Conservation (phyloP, 2,329 filamentous ascomycete species). For the Phialophora verrucosa region DNA sequence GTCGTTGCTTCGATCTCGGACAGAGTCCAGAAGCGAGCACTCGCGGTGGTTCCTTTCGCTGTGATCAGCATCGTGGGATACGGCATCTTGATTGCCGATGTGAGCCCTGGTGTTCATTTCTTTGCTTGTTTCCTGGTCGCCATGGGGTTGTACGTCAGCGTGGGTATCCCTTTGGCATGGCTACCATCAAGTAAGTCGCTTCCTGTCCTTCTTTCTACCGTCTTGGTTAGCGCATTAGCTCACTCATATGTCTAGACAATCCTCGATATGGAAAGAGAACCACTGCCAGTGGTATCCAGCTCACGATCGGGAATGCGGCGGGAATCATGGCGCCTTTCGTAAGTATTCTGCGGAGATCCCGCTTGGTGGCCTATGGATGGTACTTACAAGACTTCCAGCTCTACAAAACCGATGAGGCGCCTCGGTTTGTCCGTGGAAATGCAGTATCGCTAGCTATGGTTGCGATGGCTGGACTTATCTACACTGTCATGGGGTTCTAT, state of each 20-base stretch:
- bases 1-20: slow-evolving; percentile 70
- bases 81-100: slow-evolving; percentile 67
- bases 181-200: slow-evolving; percentile 41
- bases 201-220: slow-evolving; percentile 40
- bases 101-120: slow-evolving; percentile 69
- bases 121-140: slow-evolving; percentile 80
- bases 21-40: slow-evolving; percentile 66
- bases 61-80: slow-evolving; percentile 71
- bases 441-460: slow-evolving; percentile 66
- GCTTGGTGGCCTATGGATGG: background rate
- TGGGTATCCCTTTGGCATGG: slow-evolving; percentile 63
- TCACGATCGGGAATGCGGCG: slow-evolving; percentile 58
- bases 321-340: slow-evolving; percentile 78
- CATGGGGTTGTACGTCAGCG: slow-evolving; percentile 69
- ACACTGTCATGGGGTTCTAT: slow-evolving; percentile 61
- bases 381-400: slow-evolving; percentile 35
- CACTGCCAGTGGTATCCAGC: slow-evolving; percentile 64
- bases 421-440: slow-evolving; percentile 67
- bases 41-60: slow-evolving; percentile 69
- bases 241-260: slow-evolving; percentile 66
- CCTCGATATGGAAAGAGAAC: slow-evolving; percentile 79
- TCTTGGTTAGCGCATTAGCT: slow-evolving; percentile 38
- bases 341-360: slow-evolving; percentile 39
- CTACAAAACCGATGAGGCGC: slow-evolving; percentile 54
- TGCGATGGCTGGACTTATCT: slow-evolving; percentile 60